Evolutionary conservation across 2,329 filamentous ascomycete species (phyloP), one percentile per base, ranked within the genome.

Genomic region (Phialophora expanda): DNA sequence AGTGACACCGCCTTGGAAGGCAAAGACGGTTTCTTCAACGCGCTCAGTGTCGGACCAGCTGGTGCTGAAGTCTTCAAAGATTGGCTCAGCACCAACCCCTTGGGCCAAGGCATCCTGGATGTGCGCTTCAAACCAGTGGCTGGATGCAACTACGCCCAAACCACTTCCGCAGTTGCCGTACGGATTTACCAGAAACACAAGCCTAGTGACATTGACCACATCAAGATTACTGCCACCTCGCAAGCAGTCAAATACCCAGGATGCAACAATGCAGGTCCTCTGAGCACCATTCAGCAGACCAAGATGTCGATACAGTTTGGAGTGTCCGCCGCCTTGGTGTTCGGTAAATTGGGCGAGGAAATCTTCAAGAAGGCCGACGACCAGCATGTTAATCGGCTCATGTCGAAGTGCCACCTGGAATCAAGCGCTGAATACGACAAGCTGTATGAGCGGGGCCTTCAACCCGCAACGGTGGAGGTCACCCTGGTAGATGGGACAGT

Each of bases 131-230:
- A 67, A 26, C 65, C 65, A n/a, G 51, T 65, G 4, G 48, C 65
- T 1, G 65, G 65, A 5, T 67, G 65, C 62, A 67, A 67, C 54
- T 67, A 61, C 22, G 48, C 54, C 17, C 65, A 67, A 41, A 65
- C 65, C 17, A 63, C 65, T 30, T 44, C 64, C 11, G 56, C 62
- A 9, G 58, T 56, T 20, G 65, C 56, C 1, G 24, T 67, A n/a
- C 34, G 56, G 32, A 58, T 60, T 2, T 57, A 59, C 14, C 14
- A 56, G 7, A 57, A 61, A n/a, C 41, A 53, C 26, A 30, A 32
- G 11, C 41, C 38, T 3, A 26, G 44, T 26, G 26, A 61, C 4
- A 56, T 56, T 20, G 32, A 57, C 14, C 24, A 20, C 20, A 38
- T 67, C 17, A 32, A 32, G 5, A 61, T 67, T 20, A 46, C 48